Percentiles rank a stretch among this genome's conserved stretches.
Evolutionary conservation across 345 rosid species (phyloP).

Genomic region (Diplotaxis tenuifolia): DNA sequence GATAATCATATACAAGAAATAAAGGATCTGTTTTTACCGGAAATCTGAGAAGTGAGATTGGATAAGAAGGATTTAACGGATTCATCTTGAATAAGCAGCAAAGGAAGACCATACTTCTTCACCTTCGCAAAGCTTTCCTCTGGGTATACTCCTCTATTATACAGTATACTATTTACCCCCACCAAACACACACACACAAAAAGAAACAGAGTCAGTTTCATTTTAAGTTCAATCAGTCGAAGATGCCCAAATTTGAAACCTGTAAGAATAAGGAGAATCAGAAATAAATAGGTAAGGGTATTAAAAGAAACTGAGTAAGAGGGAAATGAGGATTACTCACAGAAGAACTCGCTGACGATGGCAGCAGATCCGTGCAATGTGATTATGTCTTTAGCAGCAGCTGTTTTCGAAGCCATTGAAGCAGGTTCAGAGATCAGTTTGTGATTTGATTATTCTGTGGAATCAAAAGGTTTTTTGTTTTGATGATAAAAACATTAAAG

Average conservation of each 20-base stretch:
- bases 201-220: too few species aligned
- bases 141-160: conserved; percentile 92
- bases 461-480: too few species aligned
- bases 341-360: conserved; percentile 92
- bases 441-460: too few species aligned
- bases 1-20: background rate
- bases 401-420: conserved; percentile 73
- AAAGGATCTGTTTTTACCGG: conserved; percentile 46
- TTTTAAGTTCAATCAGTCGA: too few species aligned
- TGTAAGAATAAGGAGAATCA: too few species aligned
- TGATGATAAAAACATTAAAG: too few species aligned
- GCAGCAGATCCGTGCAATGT: conserved; percentile 96
- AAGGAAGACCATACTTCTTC: conserved; percentile 94
- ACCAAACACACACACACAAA: background rate
- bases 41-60: conserved; percentile 59
- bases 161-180: conserved; percentile 84
- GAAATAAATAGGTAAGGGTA: too few species aligned
- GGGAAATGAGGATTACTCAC: conserved; percentile 40
- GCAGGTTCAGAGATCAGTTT: background rate
- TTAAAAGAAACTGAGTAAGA: too few species aligned
- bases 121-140: conserved; percentile 89
- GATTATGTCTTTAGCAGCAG: conserved; percentile 86
- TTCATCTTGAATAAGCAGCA: conserved; percentile 88
- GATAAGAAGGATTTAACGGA: conserved; percentile 78
- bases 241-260: too few species aligned